Conservation (phyloP, 1,284 basidiomycete genomes). For the Rhodotorula glutinis region DNA sequence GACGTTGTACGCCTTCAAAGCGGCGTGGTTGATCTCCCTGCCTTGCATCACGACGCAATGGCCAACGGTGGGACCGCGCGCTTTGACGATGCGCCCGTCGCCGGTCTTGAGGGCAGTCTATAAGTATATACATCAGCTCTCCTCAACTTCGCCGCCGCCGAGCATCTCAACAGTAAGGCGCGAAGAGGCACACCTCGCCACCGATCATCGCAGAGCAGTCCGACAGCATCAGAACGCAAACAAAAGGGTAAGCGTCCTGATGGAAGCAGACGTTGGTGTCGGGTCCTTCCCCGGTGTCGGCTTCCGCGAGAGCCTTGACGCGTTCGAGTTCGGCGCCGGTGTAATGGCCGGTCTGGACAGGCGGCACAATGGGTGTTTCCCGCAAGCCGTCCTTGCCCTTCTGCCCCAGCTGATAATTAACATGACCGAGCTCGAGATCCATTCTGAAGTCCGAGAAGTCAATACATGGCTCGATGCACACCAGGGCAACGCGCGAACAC, state of each 20-base stretch:
- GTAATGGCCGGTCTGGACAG: not conserved
- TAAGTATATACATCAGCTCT: accelerated
- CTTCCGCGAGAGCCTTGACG: constrained; percentile 9
- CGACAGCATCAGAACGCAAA: constrained; percentile 43
- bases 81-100: constrained; percentile 40
- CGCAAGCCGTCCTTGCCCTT: not conserved
- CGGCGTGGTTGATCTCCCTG: constrained; percentile 42
- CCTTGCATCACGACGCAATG: constrained; percentile 43
- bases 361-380: not conserved
- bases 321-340: not conserved
- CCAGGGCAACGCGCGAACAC: no score
- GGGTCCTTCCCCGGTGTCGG: constrained; percentile 9
- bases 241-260: constrained; percentile 17
- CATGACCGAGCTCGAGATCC: no score
- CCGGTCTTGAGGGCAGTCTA: constrained; percentile 19
- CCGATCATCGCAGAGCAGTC: constrained; percentile 42
- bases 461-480: no score
- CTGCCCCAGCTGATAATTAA: no score
- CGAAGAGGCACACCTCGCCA: constrained; percentile 32
- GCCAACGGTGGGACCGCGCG: constrained; percentile 43
- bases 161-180: no score
- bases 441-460: no score
- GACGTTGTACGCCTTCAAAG: constrained; percentile 38
- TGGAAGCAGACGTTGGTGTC: no score
- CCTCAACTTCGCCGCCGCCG: no score